Evolutionary conservation across 441 rosid genomes (phyloP).

Genomic region (Croton laevigatus): DNA sequence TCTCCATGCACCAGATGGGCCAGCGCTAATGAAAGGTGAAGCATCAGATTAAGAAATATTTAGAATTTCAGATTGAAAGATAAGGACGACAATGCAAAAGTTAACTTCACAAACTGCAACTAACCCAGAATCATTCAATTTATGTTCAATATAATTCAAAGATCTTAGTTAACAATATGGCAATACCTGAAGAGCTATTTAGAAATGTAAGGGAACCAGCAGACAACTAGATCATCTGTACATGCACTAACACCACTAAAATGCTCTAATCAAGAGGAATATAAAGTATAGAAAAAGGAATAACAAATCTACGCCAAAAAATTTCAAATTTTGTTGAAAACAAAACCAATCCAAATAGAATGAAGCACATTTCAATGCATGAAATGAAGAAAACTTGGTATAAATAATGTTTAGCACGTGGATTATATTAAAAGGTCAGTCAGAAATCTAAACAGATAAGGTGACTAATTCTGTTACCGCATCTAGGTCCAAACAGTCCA

Average conservation of each 20-base stretch:
- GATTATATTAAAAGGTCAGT: background rate
- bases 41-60: background rate
- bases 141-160: background rate
- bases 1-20: background rate
- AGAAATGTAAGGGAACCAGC: no score
- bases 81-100: background rate
- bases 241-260: background rate
- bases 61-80: background rate
- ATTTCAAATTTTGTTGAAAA: background rate
- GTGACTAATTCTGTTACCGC: slow-evolving; percentile 49
- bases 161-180: background rate
- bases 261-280: slow-evolving; percentile 9
- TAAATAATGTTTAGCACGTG: background rate
- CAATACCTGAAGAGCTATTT: background rate
- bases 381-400: background rate
- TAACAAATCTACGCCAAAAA: background rate
- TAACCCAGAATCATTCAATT: background rate
- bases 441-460: slow-evolving; percentile 5
- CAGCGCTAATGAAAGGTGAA: background rate
- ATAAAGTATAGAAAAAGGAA: background rate
- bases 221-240: background rate
- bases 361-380: background rate
- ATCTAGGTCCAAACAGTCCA: slow-evolving; percentile 88
- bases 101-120: background rate
- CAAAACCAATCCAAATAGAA: background rate